These are phyloP conservation scores for Ceratobasidium sp. DNA, from an alignment of 1,284 basidiomycete genomes.

Conservation along the genomic window DNA sequence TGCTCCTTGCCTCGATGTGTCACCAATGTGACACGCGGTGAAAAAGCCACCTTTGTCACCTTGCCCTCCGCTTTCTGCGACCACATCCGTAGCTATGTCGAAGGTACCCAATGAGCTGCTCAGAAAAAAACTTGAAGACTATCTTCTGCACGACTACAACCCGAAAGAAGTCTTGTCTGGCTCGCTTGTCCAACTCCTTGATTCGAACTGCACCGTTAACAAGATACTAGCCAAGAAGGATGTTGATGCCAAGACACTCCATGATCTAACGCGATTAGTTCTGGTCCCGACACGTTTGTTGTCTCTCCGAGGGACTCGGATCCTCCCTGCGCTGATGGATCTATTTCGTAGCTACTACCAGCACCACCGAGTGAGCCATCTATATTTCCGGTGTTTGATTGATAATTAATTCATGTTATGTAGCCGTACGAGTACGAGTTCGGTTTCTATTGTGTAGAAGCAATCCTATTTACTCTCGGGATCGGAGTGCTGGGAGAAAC, in stretches of 20 bases:
- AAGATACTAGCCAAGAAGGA: background rate
- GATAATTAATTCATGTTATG: background rate
- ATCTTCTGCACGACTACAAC: background rate
- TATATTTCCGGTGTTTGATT: background rate
- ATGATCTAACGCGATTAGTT: background rate
- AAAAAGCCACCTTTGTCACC: too few relatives aligned
- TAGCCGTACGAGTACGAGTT: conserved; percentile 1
- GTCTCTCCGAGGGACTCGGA: background rate
- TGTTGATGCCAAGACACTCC: background rate
- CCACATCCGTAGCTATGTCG: too few relatives aligned
- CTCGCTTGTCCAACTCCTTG: background rate
- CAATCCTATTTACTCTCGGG: background rate
- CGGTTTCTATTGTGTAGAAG: conserved; percentile 4
- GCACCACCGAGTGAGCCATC: background rate
- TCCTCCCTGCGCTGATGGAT: background rate
- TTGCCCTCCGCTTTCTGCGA: too few relatives aligned
- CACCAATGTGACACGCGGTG: too few relatives aligned
- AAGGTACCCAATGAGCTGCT: too few relatives aligned
- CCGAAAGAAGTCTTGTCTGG: background rate
- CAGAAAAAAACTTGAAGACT: conserved; percentile 7
- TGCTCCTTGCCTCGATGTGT: too few relatives aligned
- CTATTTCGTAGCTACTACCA: background rate
- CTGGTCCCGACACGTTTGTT: background rate
- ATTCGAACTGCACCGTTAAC: background rate
- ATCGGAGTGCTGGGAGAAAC: background rate